phyloP scores from a whole-genome alignment of 495 filamentous ascomycete species.

The Aspergillus panamensis region DNA sequence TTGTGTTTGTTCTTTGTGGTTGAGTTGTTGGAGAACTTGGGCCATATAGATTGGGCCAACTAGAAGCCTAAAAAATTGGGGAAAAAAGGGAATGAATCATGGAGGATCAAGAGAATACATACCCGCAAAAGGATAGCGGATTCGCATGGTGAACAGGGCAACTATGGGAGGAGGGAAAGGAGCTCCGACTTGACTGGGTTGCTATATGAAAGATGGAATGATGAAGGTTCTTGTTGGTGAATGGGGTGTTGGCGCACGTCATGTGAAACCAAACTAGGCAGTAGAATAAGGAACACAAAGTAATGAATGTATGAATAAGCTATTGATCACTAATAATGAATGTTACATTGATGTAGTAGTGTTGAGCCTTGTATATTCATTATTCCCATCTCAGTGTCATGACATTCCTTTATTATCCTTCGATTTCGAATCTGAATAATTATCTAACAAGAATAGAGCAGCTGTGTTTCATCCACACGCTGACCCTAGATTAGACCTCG shows the following conservation, averaged over 20 bases:
- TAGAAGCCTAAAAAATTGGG: not conserved
- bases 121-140: constrained; percentile 74
- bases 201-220: not conserved
- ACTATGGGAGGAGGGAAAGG: not conserved
- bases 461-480: no score
- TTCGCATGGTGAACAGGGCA: constrained; percentile 53
- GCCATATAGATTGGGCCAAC: not conserved
- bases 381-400: no score
- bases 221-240: no score
- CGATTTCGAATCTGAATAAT: no score
- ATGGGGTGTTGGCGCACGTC: constrained; percentile 11
- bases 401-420: no score
- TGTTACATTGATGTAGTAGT: not conserved
- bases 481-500: no score
- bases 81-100: constrained; percentile 2
- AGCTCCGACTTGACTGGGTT: constrained; percentile 4
- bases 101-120: constrained; percentile 17
- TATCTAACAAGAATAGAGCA: no score
- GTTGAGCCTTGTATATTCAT: no score
- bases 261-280: constrained; percentile 11
- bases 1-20: not conserved
- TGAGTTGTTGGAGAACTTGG: not conserved
- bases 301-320: constrained; percentile 3
- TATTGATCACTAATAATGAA: not conserved
- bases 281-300: constrained; percentile 2